Percentiles rank a stretch among this genome's conserved stretches.
Conservation (phyloP, 139 green algal genomes). For the Auxenochlorella pyrenoidosa region DNA sequence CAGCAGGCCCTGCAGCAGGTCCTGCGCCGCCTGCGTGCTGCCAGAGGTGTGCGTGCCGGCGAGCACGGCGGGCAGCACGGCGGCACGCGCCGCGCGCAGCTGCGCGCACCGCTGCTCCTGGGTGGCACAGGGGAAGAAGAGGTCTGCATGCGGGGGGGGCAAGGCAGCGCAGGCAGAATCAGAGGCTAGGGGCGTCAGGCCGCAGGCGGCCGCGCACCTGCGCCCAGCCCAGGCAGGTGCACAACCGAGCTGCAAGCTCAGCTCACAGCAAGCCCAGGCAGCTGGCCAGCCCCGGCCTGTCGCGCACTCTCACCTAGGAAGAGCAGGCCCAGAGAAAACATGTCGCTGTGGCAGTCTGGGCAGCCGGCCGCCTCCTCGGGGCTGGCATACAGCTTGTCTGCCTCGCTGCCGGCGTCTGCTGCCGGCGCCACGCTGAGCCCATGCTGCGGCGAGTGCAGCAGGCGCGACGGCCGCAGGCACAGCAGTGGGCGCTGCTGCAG, state of each 20-base stretch:
- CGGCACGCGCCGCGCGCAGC: conserved; percentile 3
- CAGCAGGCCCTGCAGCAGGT: conserved; percentile 43
- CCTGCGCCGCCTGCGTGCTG: conserved; percentile 1
- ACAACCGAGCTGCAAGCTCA: not conserved
- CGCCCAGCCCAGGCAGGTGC: not conserved
- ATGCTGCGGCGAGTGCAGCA: conserved; percentile 31
- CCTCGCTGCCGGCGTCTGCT: conserved; percentile 22
- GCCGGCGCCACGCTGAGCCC: not conserved
- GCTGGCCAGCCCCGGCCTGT: not conserved
- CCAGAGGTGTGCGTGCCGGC: not conserved
- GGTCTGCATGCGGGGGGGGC: not conserved
- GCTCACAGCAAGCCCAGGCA: not conserved
- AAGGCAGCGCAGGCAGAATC: not conserved
- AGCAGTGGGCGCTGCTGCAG: conserved; percentile 30
- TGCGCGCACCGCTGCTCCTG: conserved; percentile 19
- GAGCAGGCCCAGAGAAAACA: conserved; percentile 71
- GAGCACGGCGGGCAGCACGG: conserved; percentile 17
- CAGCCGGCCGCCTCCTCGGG: conserved; percentile 64
- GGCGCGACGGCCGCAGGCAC: conserved; percentile 36
- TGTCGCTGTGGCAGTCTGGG: conserved; percentile 31
- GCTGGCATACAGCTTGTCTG: conserved; percentile 62
- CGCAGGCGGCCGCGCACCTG: not conserved
- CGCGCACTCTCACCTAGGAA: conserved; percentile 53
- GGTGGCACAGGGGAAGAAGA: conserved; percentile 15
- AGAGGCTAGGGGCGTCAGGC: too few relatives aligned